A percentile compares a stretch with the other conserved stretches of the same genome.
Conservation (phyloP, 2,329 filamentous ascomycete genomes). For the Colletotrichum graminicola region DNA sequence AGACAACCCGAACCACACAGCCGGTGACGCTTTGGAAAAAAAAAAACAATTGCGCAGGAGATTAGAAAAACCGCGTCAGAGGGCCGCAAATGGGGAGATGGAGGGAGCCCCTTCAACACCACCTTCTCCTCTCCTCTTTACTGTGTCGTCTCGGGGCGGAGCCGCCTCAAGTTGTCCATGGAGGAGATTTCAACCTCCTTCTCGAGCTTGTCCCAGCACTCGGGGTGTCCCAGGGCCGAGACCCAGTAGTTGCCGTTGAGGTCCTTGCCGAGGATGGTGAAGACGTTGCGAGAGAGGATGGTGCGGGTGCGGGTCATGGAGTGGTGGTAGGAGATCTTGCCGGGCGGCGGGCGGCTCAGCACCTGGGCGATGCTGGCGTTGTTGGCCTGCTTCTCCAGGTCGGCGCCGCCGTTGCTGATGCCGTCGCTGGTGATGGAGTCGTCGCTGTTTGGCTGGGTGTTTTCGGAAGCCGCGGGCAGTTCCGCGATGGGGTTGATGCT, state of each 20-base stretch:
- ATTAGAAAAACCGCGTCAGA: not conserved
- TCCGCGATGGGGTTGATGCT: not conserved
- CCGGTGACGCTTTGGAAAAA: not conserved
- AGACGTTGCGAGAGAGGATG: conserved; percentile 37
- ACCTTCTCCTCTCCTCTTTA: not conserved
- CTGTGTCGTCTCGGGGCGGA: not conserved
- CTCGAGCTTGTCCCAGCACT: conserved; percentile 48
- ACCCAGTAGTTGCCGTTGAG: conserved; percentile 48
- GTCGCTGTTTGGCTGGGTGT: not conserved
- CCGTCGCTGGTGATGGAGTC: not conserved
- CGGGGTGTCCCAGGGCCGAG: conserved; percentile 41
- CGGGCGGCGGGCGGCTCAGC: conserved; percentile 25
- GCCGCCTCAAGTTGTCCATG: conserved; percentile 4
- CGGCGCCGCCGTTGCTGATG: not conserved
- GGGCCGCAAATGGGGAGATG: not conserved
- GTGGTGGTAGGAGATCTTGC: conserved; percentile 37
- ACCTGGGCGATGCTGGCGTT: conserved; percentile 1
- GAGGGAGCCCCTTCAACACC: not conserved
- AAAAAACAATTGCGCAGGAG: not conserved
- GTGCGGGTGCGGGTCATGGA: conserved; percentile 35
- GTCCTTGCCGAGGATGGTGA: conserved; percentile 47
- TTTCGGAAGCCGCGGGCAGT: not conserved
- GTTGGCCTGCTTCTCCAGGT: conserved; percentile 29
- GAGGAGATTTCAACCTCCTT: conserved; percentile 37
- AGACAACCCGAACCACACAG: not conserved